Base-by-base conservation (phyloP, 371 early-diverging fungal species). In the Synchytrium microbalum region DNA sequence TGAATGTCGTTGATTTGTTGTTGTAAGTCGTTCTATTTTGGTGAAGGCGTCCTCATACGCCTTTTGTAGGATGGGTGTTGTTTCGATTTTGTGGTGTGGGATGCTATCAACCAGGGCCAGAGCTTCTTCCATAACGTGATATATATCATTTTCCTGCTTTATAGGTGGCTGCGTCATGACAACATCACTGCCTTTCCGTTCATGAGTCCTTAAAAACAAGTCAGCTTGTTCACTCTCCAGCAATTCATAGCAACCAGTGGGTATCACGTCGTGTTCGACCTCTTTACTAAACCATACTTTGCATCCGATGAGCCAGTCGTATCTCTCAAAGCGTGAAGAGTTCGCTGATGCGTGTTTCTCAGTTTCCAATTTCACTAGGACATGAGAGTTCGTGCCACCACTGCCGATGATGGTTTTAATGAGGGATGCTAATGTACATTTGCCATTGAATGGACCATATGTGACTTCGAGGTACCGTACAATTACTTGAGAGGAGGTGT, bases 201-300 rank as follows among this genome's bases (percentile, higher is more conserved):
- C n/a, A 38, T 38, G 46, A 10, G 46, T 38, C 46, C 10, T 10
- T 19, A 38, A 19, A 38, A 38, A 38, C 19, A 10, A 5, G 10
- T 5, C 5, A 10, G 46, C 46, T 10, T 38, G 10, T 38, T 38
- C 46, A 38, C 19, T 19, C 19, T 10, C 46, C 46, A 38, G 19
- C 19, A 38, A 19, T 19, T 38, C 46, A 38, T 38, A 38, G 5
- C 5, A 38, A 10, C 46, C 46, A 38, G 5, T 5, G 46, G 19
- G 46, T 10, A 38, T 38, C 46, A 38, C 46, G 46, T 38, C 46
- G 46, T 38, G n/a, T n/a, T n/a, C n/a, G n/a, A n/a, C 46, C 46
- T 5, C 46, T 10, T 38, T 19, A 38, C 10, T 38, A 38, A 10
- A 38, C 5, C 46, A 19, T 38, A 19, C 5, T 19, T 38, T 38